These are phyloP conservation scores for Globisporangium nodosum DNA, from an alignment of 352 stramenopile genomes.

Conservation along the genomic window DNA sequence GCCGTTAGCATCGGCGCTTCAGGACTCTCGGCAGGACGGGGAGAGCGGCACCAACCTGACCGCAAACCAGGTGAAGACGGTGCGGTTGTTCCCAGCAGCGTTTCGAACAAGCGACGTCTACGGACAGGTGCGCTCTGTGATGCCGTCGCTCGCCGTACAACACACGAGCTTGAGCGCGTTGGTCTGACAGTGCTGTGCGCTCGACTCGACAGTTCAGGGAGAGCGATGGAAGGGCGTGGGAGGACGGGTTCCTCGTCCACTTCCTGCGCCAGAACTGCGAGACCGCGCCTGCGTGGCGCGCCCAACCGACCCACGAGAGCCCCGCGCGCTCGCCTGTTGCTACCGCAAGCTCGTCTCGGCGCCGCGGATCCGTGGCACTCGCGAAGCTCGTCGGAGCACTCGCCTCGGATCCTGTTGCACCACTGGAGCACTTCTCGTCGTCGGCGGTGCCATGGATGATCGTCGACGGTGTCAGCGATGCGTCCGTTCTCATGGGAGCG, in stretches of 20 bases:
- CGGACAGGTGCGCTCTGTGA: constrained; percentile 18
- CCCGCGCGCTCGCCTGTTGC: background rate
- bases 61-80: constrained; percentile 17
- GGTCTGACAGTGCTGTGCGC: background rate
- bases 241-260: constrained; percentile 48
- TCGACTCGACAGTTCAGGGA: constrained; percentile 24
- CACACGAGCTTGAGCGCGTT: background rate
- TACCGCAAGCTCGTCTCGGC: background rate
- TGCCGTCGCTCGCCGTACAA: background rate
- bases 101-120: constrained; percentile 47
- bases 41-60: background rate
- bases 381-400: constrained; percentile 1
- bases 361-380: constrained; percentile 7
- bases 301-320: background rate
- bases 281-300: background rate
- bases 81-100: constrained; percentile 36
- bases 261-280: constrained; percentile 51
- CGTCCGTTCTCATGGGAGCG: constrained; percentile 31
- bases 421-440: background rate
- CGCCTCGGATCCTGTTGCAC: background rate
- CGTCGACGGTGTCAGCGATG: constrained; percentile 40
- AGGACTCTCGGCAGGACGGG: background rate
- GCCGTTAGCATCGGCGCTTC: background rate
- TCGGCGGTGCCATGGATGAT: constrained; percentile 37
- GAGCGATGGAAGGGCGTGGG: constrained; percentile 32